Evolutionary conservation across 2,329 filamentous ascomycete genomes (phyloP).

Genomic region (Decorospora gaudefroyi): DNA sequence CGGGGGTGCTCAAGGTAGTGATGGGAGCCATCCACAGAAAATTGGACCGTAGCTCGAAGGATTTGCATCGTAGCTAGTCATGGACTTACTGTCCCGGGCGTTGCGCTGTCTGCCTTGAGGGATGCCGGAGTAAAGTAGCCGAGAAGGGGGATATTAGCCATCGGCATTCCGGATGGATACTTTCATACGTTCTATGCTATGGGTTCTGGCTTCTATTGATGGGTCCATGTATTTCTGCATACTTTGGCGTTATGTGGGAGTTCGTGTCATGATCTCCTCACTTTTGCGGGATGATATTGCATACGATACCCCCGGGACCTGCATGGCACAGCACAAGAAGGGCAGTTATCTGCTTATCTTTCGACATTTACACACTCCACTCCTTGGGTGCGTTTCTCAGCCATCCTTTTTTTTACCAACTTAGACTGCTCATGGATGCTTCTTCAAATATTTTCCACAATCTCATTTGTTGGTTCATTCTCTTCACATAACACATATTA

Average conservation of each 20-base stretch:
- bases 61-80: conserved; percentile 31
- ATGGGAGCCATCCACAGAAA: conserved; percentile 74
- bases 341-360: background rate
- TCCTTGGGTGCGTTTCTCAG: no score
- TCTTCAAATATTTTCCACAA: no score
- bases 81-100: background rate
- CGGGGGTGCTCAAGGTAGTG: conserved; percentile 76
- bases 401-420: no score
- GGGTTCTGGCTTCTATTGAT: background rate
- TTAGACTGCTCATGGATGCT: no score
- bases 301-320: background rate
- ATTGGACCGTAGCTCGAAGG: conserved; percentile 58
- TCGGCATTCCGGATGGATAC: background rate
- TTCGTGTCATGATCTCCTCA: background rate
- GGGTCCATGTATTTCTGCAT: background rate
- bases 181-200: background rate
- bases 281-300: background rate
- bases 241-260: background rate
- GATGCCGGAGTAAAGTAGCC: background rate
- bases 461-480: no score
- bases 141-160: no score
- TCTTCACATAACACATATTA: no score
- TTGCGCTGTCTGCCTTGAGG: background rate
- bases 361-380: no score
- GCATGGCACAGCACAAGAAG: background rate